These are phyloP conservation scores for Oryza longistaminata DNA, from an alignment of 176 grass and related monocot species.

Conservation along the genomic window DNA sequence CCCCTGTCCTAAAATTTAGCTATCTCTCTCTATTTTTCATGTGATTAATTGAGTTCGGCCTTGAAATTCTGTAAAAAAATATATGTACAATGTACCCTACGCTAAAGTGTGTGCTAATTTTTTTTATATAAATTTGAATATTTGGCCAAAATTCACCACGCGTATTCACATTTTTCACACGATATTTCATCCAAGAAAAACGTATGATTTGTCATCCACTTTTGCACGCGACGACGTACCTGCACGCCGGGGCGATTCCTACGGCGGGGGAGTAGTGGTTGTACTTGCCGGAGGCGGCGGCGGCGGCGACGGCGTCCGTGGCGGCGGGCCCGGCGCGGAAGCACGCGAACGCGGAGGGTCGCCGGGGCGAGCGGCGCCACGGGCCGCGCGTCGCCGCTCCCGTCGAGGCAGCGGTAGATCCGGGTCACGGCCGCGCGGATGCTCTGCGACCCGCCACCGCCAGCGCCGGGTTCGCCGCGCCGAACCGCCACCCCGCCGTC, in stretches of 20 bases:
- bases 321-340: slow-evolving; percentile 33
- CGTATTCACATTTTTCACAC: too few species aligned
- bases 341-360: slow-evolving; percentile 46
- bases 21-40: too few species aligned
- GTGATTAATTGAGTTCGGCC: too few species aligned
- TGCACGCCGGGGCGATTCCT: slow-evolving; percentile 25
- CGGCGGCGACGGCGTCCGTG: slow-evolving; percentile 6
- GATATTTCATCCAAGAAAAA: too few species aligned
- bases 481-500: slow-evolving; percentile 30
- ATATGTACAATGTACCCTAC: too few species aligned
- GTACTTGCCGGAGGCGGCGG: slow-evolving; percentile 13
- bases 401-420: slow-evolving; percentile 12
- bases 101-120: too few species aligned
- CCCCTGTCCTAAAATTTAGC: too few species aligned
- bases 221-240: neutral
- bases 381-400: slow-evolving; percentile 10
- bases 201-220: too few species aligned
- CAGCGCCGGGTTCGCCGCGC: slow-evolving; percentile 31
- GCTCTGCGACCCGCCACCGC: neutral
- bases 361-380: slow-evolving; percentile 41
- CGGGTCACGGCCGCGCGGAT: slow-evolving; percentile 7
- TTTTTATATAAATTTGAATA: too few species aligned
- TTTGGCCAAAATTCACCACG: too few species aligned
- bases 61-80: too few species aligned
- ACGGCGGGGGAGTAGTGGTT: slow-evolving; percentile 15